Conservation (phyloP, 179 eudicot genomes). For the Beta macrorhiza region DNA sequence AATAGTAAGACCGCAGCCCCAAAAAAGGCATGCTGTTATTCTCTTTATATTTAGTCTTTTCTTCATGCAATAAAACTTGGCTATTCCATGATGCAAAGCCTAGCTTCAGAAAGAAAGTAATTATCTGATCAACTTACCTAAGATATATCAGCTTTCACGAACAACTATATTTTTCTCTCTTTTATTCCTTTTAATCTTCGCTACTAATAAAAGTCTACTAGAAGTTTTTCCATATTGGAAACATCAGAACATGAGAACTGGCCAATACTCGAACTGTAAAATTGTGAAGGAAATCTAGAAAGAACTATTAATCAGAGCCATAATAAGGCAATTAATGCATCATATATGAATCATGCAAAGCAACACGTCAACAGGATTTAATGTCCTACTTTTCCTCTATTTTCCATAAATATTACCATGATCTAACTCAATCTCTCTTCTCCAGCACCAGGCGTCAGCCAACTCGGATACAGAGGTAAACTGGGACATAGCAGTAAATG, state of each 20-base stretch:
- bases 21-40: slow-evolving; percentile 39
- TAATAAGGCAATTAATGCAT: not conserved
- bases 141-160: not conserved
- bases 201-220: not conserved
- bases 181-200: not conserved
- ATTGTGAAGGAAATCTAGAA: not conserved
- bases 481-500: not conserved
- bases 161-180: not conserved
- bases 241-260: not conserved
- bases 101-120: not conserved
- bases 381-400: slow-evolving; percentile 2
- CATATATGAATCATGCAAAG: not conserved
- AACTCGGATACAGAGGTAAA: slow-evolving; percentile 39
- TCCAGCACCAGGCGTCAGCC: slow-evolving; percentile 34
- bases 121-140: not conserved
- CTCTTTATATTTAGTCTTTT: slow-evolving; percentile 17
- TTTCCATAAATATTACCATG: not conserved
- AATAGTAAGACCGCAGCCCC: slow-evolving; percentile 35
- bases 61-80: slow-evolving; percentile 13
- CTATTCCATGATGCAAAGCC: not conserved
- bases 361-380: not conserved
- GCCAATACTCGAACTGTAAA: not conserved
- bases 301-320: not conserved
- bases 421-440: slow-evolving; percentile 25
- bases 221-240: not conserved